Evolutionary conservation across 441 rosid genomes (phyloP).

Genomic region (Daphne laureola): DNA sequence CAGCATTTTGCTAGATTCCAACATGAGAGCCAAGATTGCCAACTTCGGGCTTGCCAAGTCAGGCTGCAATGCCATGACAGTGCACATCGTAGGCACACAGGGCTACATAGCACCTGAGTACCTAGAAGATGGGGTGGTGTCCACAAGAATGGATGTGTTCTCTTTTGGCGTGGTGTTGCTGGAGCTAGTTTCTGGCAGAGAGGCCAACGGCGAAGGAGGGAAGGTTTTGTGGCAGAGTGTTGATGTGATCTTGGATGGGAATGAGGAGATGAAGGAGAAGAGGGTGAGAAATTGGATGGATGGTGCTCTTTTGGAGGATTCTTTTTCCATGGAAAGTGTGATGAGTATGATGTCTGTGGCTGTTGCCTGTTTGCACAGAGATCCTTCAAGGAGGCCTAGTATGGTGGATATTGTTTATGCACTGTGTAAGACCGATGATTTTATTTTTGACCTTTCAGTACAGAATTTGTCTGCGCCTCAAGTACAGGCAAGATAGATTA

Average conservation of each 20-base stretch:
- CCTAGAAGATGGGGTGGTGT: slow-evolving; percentile 47
- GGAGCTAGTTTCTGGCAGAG: slow-evolving; percentile 50
- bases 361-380: slow-evolving; percentile 40
- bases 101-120: slow-evolving; percentile 73
- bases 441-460: slow-evolving; percentile 35
- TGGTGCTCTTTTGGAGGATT: slow-evolving; percentile 20
- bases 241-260: slow-evolving; percentile 25
- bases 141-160: slow-evolving; percentile 62
- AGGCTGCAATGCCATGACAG: slow-evolving; percentile 61
- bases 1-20: slow-evolving; percentile 55
- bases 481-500: slow-evolving; percentile 31
- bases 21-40: slow-evolving; percentile 59
- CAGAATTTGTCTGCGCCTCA: slow-evolving; percentile 21
- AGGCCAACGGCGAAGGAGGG: slow-evolving; percentile 44
- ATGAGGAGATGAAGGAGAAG: slow-evolving; percentile 25
- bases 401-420: slow-evolving; percentile 69
- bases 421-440: slow-evolving; percentile 42
- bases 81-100: slow-evolving; percentile 68
- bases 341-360: slow-evolving; percentile 42
- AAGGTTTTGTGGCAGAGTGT: slow-evolving; percentile 43
- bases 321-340: slow-evolving; percentile 40
- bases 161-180: slow-evolving; percentile 60
- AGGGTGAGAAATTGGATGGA: slow-evolving; percentile 38
- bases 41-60: slow-evolving; percentile 66
- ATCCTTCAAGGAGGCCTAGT: slow-evolving; percentile 47